Base-by-base conservation (phyloP, 768 basidiomycete species). In the Russula virescens region DNA sequence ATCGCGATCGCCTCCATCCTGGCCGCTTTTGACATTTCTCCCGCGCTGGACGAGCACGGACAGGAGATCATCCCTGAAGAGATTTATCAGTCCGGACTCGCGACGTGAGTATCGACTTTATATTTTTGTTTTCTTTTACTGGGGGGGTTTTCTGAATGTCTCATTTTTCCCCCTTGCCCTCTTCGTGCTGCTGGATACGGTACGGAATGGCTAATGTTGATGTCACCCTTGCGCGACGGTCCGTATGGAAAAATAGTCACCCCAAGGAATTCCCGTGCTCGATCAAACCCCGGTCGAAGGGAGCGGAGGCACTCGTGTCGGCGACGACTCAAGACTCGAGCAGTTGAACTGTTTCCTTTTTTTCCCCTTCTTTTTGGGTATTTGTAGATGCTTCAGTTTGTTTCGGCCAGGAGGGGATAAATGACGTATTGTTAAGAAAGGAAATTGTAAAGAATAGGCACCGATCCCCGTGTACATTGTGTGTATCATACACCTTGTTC, bases 1-100 rank as follows among this genome's bases (percentile, higher is more conserved):
- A 63, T 77, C 23, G 73, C 72, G 50, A 73, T 79, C 7, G 63
- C 72, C 16, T 75, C 71, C 35, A 71, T 78, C 34, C 68, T 79
- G 14, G 69, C 78, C 5, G 66, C 71, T 7, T 77, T 81, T 56
- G 62, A 74, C n/a, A 75, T 81, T 14, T 45, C 49, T 14, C 49
- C 28, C 5, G 55, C 42, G 10, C 55, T 31, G 31, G 43, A 51
- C 23, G 31, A 11, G 42, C 11, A 28, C 3, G 42, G 40, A 14
- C 8, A 2, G 28, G 42, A 45, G 18, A 62, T 46, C 21, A 45
- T 56, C 42, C 48, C 55, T 4, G 61, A 57, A 31, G 49, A 57
- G 42, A 51, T 46, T 14, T 56, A 52, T 42, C 14, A 51, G 23
- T 35, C 23, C 9, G 55, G 61, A 35, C 40, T 60, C 11, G 58